Base-by-base conservation (phyloP, 2,329 filamentous ascomycete genomes). In the Chaetomium olivaceum region DNA sequence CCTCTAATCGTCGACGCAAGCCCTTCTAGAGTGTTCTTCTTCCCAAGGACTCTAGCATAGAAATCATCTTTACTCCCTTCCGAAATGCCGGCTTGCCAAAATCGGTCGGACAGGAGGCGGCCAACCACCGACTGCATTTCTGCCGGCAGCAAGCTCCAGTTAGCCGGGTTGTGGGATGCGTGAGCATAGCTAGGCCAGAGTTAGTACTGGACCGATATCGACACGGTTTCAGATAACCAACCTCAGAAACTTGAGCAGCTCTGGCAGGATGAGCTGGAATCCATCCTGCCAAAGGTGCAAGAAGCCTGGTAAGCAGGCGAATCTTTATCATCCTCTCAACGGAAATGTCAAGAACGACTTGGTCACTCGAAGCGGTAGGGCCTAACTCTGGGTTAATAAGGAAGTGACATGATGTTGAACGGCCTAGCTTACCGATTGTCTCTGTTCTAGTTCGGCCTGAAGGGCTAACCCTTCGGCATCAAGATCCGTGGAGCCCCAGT, bases 41-140 rank as follows among this genome's bases (percentile, higher is more conserved):
- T 97, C 36, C 92, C 91, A 63, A 92, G 88, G 2, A 99, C 94
- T 50, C 92, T 87, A 36, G 92, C 91, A 77, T 97, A 98, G 76
- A 99, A 99, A 65, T 98, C 94, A 68, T 98, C 95, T 76, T 95
- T 93, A 72, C 92, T 98, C 29, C 96, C 95, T 68, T 90, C 91
- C 0, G 95, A 98, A 59, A 99, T 99, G 11, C 95, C 95, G 7
- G 93, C 92, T 81, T 99, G 95, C 95, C 95, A 99, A 76, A 99
- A 99, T 27, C 95, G 86, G 77, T 99, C 95, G 16, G 93, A 96
- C 25, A 99, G 80, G 23, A 98, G 92, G 25, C 91, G 87, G 52
- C 88, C 86, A 48, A 98, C 91, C 61, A 96, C 87, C 5, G 84
- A 80, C 65, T 89, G 89, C 82, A 96, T 89, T 51, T 96, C 92